phyloP scores from a whole-genome alignment of 1,284 basidiomycete genomes.

The Malassezia equina region DNA sequence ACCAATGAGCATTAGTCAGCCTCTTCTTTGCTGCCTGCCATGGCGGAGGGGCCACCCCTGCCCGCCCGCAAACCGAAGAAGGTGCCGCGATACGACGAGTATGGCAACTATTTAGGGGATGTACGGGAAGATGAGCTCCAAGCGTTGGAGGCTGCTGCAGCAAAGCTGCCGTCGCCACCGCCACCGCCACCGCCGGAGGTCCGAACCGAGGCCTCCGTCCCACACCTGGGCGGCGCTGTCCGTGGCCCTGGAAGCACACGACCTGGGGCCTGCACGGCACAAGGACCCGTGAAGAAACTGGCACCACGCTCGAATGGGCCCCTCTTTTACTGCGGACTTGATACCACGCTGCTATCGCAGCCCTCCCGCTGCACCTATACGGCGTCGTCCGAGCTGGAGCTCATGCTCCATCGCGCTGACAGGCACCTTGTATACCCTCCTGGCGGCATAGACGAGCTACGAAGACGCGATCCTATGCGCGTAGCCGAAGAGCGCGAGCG shows the following conservation, averaged over 20 bases:
- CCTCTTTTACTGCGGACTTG: background rate
- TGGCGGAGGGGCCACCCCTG: constrained; percentile 2
- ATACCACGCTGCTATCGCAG: background rate
- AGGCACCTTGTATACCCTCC: constrained; percentile 40
- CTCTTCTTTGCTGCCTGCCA: background rate
- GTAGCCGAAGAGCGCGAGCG: constrained; percentile 34
- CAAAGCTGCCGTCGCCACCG: background rate
- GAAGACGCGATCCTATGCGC: constrained; percentile 34
- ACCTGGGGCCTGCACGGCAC: background rate
- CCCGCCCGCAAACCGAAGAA: constrained; percentile 3
- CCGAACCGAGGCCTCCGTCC: background rate
- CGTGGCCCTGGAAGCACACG: background rate
- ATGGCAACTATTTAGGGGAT: constrained; percentile 18
- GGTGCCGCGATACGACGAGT: constrained; percentile 16
- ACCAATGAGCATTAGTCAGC: constrained; percentile 5
- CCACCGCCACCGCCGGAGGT: background rate
- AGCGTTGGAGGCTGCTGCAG: background rate
- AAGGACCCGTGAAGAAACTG: background rate
- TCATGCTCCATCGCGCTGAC: constrained; percentile 42
- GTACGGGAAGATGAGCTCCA: constrained; percentile 2
- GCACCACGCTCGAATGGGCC: background rate
- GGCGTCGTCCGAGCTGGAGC: constrained; percentile 18
- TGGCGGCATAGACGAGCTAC: constrained; percentile 36
- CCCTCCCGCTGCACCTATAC: background rate
- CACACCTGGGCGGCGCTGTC: background rate